A percentile compares a stretch with the other conserved stretches of the same genome.
Evolutionary conservation across 2,329 filamentous ascomycete genomes (phyloP).

Genomic region (Alternaria sp.): DNA sequence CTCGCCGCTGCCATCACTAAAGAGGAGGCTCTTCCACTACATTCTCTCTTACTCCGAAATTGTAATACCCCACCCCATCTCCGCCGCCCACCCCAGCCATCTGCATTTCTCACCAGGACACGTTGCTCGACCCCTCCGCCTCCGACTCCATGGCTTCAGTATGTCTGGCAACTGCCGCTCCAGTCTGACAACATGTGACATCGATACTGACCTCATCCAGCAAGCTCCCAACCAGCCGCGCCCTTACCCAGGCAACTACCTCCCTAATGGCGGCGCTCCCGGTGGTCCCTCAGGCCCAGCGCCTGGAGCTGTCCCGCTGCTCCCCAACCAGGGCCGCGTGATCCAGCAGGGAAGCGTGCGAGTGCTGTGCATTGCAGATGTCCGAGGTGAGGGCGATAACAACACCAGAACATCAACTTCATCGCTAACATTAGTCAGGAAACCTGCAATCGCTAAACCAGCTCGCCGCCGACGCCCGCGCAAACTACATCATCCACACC

Average conservation of each 20-base stretch:
- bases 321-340: slow-evolving; percentile 60
- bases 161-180: slow-evolving; percentile 21
- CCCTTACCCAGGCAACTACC: slow-evolving; percentile 56
- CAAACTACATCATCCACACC: slow-evolving; percentile 97
- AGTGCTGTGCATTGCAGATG: slow-evolving; percentile 60
- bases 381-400: slow-evolving; percentile 51
- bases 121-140: slow-evolving; percentile 28
- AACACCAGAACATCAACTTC: rapidly evolving
- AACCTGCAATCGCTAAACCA: slow-evolving; percentile 96
- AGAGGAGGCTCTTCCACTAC: slow-evolving; percentile 29
- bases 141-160: slow-evolving; percentile 45
- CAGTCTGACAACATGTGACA: slow-evolving; percentile 11
- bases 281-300: slow-evolving; percentile 51
- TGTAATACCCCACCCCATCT: slow-evolving; percentile 10
- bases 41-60: slow-evolving; percentile 13
- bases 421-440: slow-evolving; percentile 63
- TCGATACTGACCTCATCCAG: slow-evolving; percentile 41
- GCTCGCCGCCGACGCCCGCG: slow-evolving; percentile 89
- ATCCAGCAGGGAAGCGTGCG: slow-evolving; percentile 56
- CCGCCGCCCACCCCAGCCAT: slow-evolving; percentile 11
- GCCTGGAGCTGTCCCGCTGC: slow-evolving; percentile 55
- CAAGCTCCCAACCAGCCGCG: slow-evolving; percentile 59
- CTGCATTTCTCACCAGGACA: slow-evolving; percentile 24
- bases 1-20: slow-evolving; percentile 35
- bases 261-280: slow-evolving; percentile 54